Base-by-base conservation (phyloP, 202 grass and related monocot species). In the Setaria viridis region DNA sequence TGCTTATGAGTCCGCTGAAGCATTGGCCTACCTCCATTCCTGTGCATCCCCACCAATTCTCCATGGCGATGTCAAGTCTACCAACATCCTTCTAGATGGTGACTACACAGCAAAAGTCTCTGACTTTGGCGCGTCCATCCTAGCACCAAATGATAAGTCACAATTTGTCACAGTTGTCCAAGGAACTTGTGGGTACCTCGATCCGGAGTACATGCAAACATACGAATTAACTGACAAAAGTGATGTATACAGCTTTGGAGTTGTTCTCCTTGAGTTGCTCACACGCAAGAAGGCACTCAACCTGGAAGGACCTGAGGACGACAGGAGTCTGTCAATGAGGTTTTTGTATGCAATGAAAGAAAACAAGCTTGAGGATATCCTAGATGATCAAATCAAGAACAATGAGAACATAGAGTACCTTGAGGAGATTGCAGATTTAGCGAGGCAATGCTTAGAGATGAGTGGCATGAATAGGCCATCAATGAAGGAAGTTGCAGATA, bases 201-300 rank as follows among this genome's bases (percentile, higher is more conserved):
- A 90, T 14, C 88, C 88, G 1, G 78, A 87, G 29, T 87, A 86
- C 48, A 77, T 90, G 49, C 78, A 80, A 41, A 78, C 74, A 2
- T 85, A 85, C 29, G 74, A 91, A 42, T 32, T 91, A 9, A 87
- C 89, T 12, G 89, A 87, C 15, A 91, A 91, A 64, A 91, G 89
- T 12, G 84, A 91, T 45, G 84, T 91, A 0, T 91, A 91, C 4
- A 91, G 85, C 11, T 91, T 91, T 19, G 89, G 89, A 53, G 89
- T 87, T 5, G 89, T 91, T 70, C 55, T 91, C 69, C 29, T 87
- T 0, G 85, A 91, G 67, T 35, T 91, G 2, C 66, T 87, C 49
- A 87, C 89, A 0, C 30, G 84, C 70, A 77, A 80, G 70, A 91
- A 87, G 65, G 67, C 85, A 13, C 74, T 91, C 57, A 80, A 62